Conservation (phyloP, 345 rosid genomes). For the Microcos paniculata region DNA sequence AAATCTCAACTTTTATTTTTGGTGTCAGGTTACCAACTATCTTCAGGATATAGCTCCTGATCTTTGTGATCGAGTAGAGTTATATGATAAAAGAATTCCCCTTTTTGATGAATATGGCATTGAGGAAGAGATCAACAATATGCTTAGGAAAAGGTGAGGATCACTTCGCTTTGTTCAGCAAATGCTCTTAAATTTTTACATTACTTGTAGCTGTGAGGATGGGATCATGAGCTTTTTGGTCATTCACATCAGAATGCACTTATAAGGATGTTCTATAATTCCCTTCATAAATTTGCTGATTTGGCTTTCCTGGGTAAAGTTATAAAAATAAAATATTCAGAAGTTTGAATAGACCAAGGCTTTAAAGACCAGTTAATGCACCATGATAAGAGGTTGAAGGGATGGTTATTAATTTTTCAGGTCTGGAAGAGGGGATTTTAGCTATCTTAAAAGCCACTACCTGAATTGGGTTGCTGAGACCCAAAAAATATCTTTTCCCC, state of each 20-base stretch:
- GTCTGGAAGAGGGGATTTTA: background rate
- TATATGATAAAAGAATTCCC: slow-evolving; percentile 68
- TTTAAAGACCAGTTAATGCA: background rate
- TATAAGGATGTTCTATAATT: background rate
- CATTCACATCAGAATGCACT: no score
- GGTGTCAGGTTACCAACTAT: slow-evolving; percentile 83
- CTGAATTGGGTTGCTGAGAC: background rate
- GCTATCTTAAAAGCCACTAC: background rate
- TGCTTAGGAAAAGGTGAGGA: slow-evolving; percentile 87
- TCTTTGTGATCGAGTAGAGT: slow-evolving; percentile 87
- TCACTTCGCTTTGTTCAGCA: slow-evolving; percentile 6
- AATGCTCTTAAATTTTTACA: background rate
- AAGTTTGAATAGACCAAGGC: background rate
- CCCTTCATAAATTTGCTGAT: background rate
- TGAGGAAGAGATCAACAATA: slow-evolving; percentile 83
- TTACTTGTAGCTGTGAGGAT: background rate
- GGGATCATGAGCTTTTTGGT: background rate
- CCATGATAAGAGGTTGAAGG: background rate
- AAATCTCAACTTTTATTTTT: background rate
- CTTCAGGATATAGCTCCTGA: slow-evolving; percentile 96
- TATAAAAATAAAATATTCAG: background rate
- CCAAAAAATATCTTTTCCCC: background rate
- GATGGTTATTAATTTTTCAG: background rate
- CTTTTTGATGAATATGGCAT: slow-evolving; percentile 84
- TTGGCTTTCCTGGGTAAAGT: background rate